Conservation (phyloP, 257 asterid species). For the Plantago major region DNA sequence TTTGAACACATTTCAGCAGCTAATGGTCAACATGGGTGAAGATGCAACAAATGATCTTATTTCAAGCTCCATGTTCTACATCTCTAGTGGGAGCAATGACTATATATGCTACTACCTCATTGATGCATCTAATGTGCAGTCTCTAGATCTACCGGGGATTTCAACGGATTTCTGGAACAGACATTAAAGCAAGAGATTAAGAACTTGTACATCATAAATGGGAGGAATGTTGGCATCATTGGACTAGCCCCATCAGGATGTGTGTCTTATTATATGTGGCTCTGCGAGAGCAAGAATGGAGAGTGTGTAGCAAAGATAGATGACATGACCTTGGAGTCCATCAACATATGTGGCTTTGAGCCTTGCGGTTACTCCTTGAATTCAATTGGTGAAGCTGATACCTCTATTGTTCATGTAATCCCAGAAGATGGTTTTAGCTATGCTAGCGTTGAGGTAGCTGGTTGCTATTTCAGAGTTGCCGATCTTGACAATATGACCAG, state of each 20-base stretch:
- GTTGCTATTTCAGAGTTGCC: constrained; percentile 25
- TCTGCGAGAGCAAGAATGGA: constrained; percentile 46
- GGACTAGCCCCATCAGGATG: constrained; percentile 91
- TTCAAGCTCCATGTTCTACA: constrained; percentile 68
- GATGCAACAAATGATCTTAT: constrained; percentile 55
- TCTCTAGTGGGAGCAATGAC: constrained; percentile 85
- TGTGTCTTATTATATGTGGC: constrained; percentile 79
- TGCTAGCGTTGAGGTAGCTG: constrained; percentile 39
- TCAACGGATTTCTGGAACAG: constrained; percentile 69
- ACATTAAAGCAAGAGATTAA: constrained; percentile 69
- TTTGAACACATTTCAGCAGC: constrained; percentile 72
- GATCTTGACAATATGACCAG: constrained; percentile 15
- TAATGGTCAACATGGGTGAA: constrained; percentile 76
- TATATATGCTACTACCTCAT: constrained; percentile 91
- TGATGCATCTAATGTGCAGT: constrained; percentile 69
- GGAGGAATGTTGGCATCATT: constrained; percentile 81
- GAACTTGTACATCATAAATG: constrained; percentile 76
- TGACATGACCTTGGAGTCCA: too few relatives aligned
- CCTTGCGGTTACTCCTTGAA: constrained; percentile 45
- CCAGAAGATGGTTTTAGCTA: constrained; percentile 42
- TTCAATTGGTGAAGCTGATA: constrained; percentile 28
- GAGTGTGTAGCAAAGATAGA: constrained; percentile 59
- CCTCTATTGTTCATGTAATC: constrained; percentile 35
- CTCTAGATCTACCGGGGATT: constrained; percentile 72
- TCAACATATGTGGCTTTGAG: constrained; percentile 35